These are phyloP conservation scores for Sporisorium scitamineum DNA, from an alignment of 1,284 basidiomycete genomes.

Conservation along the genomic window DNA sequence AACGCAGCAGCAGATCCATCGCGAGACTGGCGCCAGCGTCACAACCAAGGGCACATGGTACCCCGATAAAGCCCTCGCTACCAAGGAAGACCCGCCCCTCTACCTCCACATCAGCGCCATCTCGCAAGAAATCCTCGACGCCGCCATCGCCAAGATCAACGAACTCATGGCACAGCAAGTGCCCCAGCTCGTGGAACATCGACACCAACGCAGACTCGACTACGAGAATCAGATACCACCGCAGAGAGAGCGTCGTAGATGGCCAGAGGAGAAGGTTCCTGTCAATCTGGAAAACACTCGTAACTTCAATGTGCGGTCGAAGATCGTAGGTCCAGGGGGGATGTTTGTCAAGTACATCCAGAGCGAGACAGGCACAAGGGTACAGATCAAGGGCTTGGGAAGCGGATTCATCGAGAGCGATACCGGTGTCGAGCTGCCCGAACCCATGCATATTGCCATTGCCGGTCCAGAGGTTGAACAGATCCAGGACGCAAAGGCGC, in stretches of 20 bases:
- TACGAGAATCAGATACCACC: constrained; percentile 55
- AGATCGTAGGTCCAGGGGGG: constrained; percentile 89
- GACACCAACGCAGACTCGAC: constrained; percentile 52
- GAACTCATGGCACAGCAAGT: constrained; percentile 85
- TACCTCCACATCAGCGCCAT: constrained; percentile 93
- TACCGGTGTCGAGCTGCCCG: constrained; percentile 87
- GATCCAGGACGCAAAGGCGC: constrained; percentile 57
- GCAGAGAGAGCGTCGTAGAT: constrained; percentile 45
- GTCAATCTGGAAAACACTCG: constrained; percentile 89
- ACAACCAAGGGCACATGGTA: constrained; percentile 77
- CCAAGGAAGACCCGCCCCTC: constrained; percentile 74
- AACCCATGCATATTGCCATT: constrained; percentile 80
- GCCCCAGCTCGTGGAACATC: constrained; percentile 64
- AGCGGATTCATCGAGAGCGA: constrained; percentile 96
- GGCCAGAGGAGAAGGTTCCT: constrained; percentile 70
- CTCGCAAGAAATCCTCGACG: constrained; percentile 79
- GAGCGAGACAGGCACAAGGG: constrained; percentile 91
- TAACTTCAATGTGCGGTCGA: constrained; percentile 97
- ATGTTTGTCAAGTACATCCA: constrained; percentile 99
- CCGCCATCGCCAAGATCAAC: constrained; percentile 83
- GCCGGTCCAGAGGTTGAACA: constrained; percentile 61
- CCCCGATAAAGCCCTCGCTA: constrained; percentile 72
- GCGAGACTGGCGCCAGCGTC: constrained; percentile 69
- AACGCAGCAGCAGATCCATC: constrained; percentile 84
- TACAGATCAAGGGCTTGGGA: constrained; percentile 97